Evolutionary conservation across 1,284 basidiomycete genomes (phyloP).

Genomic region (Rhodotorula sp.): DNA sequence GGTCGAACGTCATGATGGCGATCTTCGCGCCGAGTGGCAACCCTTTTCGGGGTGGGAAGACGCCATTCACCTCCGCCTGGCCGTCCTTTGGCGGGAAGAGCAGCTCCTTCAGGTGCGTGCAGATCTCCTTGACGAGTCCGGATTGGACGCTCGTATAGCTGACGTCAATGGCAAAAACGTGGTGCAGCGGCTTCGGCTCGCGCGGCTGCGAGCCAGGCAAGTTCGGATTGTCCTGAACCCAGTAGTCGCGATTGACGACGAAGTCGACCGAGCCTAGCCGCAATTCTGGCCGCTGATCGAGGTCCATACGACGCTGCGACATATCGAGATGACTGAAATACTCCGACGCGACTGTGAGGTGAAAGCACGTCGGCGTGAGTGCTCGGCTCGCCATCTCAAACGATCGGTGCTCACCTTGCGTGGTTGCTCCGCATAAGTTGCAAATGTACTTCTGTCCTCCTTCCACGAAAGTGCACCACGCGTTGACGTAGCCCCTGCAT

Average conservation of each 20-base stretch:
- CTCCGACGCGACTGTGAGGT: constrained; percentile 63
- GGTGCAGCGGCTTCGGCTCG: constrained; percentile 67
- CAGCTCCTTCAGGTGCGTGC: constrained; percentile 63
- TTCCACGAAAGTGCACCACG: constrained; percentile 84
- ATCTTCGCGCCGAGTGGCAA: constrained; percentile 54
- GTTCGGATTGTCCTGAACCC: constrained; percentile 63
- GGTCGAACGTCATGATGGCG: constrained; percentile 84
- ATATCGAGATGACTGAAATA: constrained; percentile 86
- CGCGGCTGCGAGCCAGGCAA: constrained; percentile 50
- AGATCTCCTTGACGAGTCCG: constrained; percentile 72
- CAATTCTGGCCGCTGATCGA: constrained; percentile 79
- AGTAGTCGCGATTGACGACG: constrained; percentile 78
- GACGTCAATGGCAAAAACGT: constrained; percentile 88
- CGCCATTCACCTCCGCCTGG: constrained; percentile 50
- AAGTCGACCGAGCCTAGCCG: constrained; percentile 92
- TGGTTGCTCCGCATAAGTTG: constrained; percentile 82
- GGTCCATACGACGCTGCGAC: constrained; percentile 77
- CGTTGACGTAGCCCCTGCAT: constrained; percentile 91
- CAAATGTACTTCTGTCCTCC: constrained; percentile 88
- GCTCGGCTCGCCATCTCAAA: background rate
- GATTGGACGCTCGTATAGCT: constrained; percentile 68
- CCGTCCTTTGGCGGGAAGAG: constrained; percentile 60
- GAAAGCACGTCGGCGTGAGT: background rate
- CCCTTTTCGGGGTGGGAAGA: constrained; percentile 7
- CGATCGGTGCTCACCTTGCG: constrained; percentile 62